Conservation (phyloP, 495 filamentous ascomycete species). For the Penicillium subrubescens region DNA sequence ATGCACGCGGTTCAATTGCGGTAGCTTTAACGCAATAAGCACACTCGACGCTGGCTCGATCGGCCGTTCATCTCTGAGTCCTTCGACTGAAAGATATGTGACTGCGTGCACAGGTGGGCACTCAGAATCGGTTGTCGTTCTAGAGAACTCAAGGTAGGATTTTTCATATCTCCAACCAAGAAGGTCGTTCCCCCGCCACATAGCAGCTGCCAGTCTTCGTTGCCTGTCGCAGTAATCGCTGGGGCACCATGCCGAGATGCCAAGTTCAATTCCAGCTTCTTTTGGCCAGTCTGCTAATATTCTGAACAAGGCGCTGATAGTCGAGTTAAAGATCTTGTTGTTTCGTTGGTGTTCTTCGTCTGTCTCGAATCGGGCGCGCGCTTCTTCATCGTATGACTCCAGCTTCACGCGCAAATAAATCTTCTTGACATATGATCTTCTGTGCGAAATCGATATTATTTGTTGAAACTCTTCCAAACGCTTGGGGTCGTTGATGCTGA, state of each 20-base stretch:
- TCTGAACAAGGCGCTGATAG: background rate
- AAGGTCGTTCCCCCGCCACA: background rate
- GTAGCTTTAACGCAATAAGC: background rate
- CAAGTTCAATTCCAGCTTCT: background rate
- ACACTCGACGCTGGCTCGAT: background rate
- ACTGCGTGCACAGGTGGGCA: background rate
- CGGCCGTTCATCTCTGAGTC: background rate
- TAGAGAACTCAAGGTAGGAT: background rate
- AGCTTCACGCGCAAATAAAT: background rate
- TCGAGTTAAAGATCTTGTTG: background rate
- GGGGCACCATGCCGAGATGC: background rate
- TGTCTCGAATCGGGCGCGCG: background rate
- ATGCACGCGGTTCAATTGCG: background rate
- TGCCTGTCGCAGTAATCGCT: background rate
- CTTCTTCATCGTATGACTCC: background rate
- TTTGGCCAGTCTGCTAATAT: background rate
- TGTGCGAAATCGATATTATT: background rate
- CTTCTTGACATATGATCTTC: background rate
- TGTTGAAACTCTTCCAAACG: background rate
- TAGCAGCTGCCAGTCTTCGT: background rate
- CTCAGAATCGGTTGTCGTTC: background rate
- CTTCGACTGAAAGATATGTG: background rate
- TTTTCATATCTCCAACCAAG: background rate
- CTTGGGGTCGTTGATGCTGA: background rate
- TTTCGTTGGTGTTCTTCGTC: background rate